Conservation (phyloP, 805 yeast species). For the Ogataea haglerorum region DNA sequence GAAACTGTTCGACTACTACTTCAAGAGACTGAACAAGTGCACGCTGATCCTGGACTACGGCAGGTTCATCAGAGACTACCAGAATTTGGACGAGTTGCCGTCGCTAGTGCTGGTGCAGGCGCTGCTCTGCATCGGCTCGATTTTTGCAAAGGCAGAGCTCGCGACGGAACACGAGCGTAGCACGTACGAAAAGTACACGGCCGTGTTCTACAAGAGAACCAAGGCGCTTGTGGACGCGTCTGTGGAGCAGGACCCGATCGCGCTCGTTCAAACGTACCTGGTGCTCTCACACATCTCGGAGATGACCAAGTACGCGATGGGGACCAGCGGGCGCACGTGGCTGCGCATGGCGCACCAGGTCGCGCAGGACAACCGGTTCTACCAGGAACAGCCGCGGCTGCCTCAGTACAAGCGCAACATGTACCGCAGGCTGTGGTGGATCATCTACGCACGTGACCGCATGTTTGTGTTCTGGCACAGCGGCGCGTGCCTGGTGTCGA, state of each 20-base stretch:
- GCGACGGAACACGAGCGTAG: conserved; percentile 47
- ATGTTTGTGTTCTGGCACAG: conserved; percentile 58
- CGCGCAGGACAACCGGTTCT: conserved; percentile 69
- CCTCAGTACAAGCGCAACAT: conserved; percentile 31
- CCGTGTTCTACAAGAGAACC: conserved; percentile 36
- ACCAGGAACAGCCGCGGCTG: conserved; percentile 4
- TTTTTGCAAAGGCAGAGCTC: conserved; percentile 52
- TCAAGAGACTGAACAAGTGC: conserved; percentile 59
- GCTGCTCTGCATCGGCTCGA: conserved; percentile 63
- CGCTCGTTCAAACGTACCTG: conserved; percentile 12
- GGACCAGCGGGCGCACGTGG: conserved; percentile 36
- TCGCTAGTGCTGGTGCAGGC: conserved; percentile 59
- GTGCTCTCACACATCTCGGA: conserved; percentile 13
- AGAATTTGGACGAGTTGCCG: conserved; percentile 54
- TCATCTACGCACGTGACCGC: conserved; percentile 61
- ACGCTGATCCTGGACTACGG: conserved; percentile 63
- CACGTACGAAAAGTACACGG: conserved; percentile 10
- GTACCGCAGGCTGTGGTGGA: conserved; percentile 71
- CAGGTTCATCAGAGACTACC: conserved; percentile 54
- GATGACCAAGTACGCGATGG: conserved; percentile 42
- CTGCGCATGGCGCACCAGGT: conserved; percentile 71
- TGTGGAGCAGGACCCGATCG: conserved; percentile 60
- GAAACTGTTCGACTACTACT: conserved; percentile 58
- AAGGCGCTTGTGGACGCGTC: conserved; percentile 66
- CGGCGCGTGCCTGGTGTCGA: conserved; percentile 61